Conservation (phyloP, 1,284 basidiomycete genomes). For the Naganishia albida region DNA sequence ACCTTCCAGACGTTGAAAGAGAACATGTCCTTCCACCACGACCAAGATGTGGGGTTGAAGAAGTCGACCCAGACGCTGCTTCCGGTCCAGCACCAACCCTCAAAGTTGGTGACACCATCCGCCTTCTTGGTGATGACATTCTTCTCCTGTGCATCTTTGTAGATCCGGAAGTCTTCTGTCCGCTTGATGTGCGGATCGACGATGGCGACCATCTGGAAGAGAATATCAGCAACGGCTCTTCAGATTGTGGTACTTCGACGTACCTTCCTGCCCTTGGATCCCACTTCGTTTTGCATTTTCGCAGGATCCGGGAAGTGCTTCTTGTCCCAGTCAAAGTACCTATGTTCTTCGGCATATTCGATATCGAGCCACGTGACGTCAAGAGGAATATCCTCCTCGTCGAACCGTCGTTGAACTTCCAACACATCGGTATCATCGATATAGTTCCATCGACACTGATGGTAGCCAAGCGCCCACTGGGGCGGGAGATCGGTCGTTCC, state of each 20-base stretch:
- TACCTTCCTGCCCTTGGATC: conserved; percentile 81
- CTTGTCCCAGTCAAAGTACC: conserved; percentile 97
- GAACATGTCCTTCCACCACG: conserved; percentile 88
- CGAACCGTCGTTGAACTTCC: conserved; percentile 82
- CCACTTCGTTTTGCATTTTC: conserved; percentile 87
- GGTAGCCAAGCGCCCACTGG: conserved; percentile 88
- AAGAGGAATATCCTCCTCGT: conserved; percentile 89
- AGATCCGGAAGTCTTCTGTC: conserved; percentile 75
- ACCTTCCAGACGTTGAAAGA: conserved; percentile 61
- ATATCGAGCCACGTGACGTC: conserved; percentile 99
- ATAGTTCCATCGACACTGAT: conserved; percentile 99
- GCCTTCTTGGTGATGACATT: conserved; percentile 79
- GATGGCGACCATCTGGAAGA: conserved; percentile 85
- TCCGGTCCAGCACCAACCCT: conserved; percentile 99
- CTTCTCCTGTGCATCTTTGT: conserved; percentile 77
- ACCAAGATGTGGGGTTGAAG: conserved; percentile 87
- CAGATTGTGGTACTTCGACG: conserved; percentile 17
- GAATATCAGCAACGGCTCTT: not conserved
- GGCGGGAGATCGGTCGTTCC: conserved; percentile 85
- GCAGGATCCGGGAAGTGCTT: conserved; percentile 91
- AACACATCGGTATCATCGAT: conserved; percentile 85
- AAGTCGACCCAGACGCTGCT: conserved; percentile 95
- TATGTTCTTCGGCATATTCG: conserved; percentile 90
- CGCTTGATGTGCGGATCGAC: conserved; percentile 96
- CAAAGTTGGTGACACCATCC: conserved; percentile 76